Base-by-base conservation (phyloP, 495 filamentous ascomycete genomes). In the Aspergillus avenaceus region DNA sequence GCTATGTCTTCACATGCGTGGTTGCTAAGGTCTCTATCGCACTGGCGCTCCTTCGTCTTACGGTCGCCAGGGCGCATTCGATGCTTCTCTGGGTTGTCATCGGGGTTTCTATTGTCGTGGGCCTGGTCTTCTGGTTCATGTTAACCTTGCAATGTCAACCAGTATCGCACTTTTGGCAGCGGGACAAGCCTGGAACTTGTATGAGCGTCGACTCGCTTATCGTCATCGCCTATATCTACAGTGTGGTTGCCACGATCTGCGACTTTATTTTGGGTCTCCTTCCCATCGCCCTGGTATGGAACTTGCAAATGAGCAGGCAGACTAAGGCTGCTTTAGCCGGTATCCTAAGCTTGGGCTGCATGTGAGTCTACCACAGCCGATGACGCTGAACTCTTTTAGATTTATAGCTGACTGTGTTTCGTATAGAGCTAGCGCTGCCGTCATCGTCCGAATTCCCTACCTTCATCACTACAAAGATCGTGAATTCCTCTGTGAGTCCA, bases 111-210 rank as follows among this genome's bases (percentile, higher is more conserved):
- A 49, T 56, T 5, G 34, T 58, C 1, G 45, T 67, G 7, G 64
- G 64, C 1, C 44, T 74, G 0, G 54, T 71, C 0, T 70, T 70
- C 49, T 72, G 65, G 60, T 62, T 70, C 40, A 55, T 74, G 58
- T 55, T 73, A 45, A 66, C 68, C 1, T 52, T 72, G 9, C 68
- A 74, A 58, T 77, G 74, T 41, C 52, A 58, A 12, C 74, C 74
- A n/a, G 64, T 73, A 1, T 45, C 54, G 2, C 63, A 63, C 34
- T 70, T 73, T 50, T 77, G 74, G 74, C 48, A 61, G 13, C 62
- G 61, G 19, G 48, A 56, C 7, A 41, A 45, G 2, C 40, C 49
- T 16, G 74, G 74, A 4, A 54, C 47, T 8, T 77, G 74, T 41
- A 57, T 73, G 43, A 28, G 45, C 5, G 50, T 61, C 9, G 50